phyloP scores from a whole-genome alignment of 345 rosid species.

The Pelargonium nanum region DNA sequence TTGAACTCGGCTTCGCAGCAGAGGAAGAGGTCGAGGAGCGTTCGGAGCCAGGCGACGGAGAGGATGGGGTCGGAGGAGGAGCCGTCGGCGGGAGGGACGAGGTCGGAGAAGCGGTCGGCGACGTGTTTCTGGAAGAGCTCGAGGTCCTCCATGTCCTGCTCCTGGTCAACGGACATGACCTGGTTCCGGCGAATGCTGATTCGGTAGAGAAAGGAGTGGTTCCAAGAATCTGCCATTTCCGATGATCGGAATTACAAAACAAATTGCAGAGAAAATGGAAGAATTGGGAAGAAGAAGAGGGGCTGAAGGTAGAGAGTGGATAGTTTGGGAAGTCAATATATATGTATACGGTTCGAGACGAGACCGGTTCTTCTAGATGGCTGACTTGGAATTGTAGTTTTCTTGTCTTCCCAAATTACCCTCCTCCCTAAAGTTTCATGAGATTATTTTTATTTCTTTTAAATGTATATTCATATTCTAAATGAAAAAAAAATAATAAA shows the following conservation, averaged over 20 bases:
- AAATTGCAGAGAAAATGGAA: background rate
- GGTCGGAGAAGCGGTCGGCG: slow-evolving; percentile 65
- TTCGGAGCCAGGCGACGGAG: slow-evolving; percentile 75
- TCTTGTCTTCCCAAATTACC: too few relatives aligned
- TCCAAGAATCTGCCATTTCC: too few relatives aligned
- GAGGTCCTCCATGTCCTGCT: slow-evolving; percentile 77
- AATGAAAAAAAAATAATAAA: background rate
- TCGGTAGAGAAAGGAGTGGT: slow-evolving; percentile 68
- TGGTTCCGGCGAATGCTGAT: slow-evolving; percentile 85
- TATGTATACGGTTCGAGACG: background rate
- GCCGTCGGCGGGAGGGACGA: slow-evolving; percentile 28
- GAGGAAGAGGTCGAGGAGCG: slow-evolving; percentile 75
- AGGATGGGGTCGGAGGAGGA: slow-evolving; percentile 30
- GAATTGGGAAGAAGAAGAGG: background rate
- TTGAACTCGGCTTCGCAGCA: slow-evolving; percentile 98
- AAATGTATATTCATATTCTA: too few relatives aligned
- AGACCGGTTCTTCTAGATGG: too few relatives aligned
- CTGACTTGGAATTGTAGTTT: too few relatives aligned
- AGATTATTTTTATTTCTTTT: too few relatives aligned
- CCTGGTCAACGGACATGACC: slow-evolving; percentile 74
- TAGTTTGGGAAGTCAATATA: too few relatives aligned
- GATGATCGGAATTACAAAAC: too few relatives aligned
- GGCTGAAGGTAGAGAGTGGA: too few relatives aligned
- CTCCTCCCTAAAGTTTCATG: too few relatives aligned
- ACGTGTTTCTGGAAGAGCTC: slow-evolving; percentile 72